phyloP scores from a whole-genome alignment of 139 green algal genomes.

The Zygnema circumcarinatum region DNA sequence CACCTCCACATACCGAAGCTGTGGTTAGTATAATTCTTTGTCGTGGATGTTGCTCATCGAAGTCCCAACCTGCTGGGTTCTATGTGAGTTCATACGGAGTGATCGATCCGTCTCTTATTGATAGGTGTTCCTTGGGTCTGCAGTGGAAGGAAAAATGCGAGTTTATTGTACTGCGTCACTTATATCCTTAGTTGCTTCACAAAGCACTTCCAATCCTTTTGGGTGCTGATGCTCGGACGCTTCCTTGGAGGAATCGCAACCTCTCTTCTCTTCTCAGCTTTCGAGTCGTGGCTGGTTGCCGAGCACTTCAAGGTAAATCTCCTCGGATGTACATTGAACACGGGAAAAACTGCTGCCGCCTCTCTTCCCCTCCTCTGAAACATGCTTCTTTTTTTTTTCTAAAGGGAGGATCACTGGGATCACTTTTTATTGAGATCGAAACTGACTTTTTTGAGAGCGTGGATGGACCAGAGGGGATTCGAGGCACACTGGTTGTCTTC shows the following conservation, averaged over 20 bases:
- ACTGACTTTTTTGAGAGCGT: not conserved
- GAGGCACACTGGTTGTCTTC: slow-evolving; percentile 81
- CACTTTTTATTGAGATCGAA: not conserved
- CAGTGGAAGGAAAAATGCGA: slow-evolving; percentile 85
- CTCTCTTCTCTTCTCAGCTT: slow-evolving; percentile 95
- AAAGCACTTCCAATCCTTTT: slow-evolving; percentile 93
- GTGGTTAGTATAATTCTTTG: not conserved
- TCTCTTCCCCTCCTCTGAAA: slow-evolving; percentile 4
- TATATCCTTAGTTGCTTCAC: slow-evolving; percentile 92
- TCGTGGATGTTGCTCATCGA: no score
- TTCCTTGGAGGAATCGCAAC: slow-evolving; percentile 96
- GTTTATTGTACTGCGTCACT: slow-evolving; percentile 83
- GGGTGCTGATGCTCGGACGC: slow-evolving; percentile 87
- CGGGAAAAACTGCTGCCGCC: not conserved
- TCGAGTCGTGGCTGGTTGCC: slow-evolving; percentile 94
- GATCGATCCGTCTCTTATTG: no score
- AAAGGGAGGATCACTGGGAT: not conserved
- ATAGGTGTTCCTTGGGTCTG: not conserved
- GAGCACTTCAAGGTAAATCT: slow-evolving; percentile 83
- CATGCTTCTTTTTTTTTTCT: not conserved
- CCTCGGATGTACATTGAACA: not conserved
- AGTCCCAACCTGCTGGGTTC: no score
- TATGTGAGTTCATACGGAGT: no score
- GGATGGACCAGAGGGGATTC: slow-evolving; percentile 69
- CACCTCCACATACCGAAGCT: not conserved